Evolutionary conservation across 2,329 filamentous ascomycete species (phyloP), one percentile per base, ranked within the genome.

Genomic region (Fusarium zealandicum): DNA sequence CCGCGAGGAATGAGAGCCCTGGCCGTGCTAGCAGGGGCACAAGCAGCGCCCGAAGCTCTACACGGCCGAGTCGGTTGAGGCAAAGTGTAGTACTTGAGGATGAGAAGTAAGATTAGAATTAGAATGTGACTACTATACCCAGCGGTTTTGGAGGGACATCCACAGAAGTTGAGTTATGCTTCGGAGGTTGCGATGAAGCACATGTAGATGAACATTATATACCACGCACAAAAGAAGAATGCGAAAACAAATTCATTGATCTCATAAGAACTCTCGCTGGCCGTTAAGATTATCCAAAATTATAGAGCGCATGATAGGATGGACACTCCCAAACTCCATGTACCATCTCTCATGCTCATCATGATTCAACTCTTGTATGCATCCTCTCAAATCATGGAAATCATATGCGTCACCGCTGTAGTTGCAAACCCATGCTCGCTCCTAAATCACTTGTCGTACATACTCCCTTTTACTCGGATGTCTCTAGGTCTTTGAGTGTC

Each of bases 401-500:
- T 38, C 41, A 46, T 45, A 51, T 48, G 28, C 49, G 41, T 38
- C 37, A 32, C 28, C 13, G 28, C 16, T 41, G 25, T 17, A 25
- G 35, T 25, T 8, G 22, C 6, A 59, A 52, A 36, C 27, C 27
- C 42, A 52, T 44, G 53, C 31, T 49, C 39, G 50, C 50, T 55
- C 17, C 27, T 5, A 53, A 38, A 40, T 17, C 42, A 36, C 38
- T 36, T 32, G 31, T 16, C 36, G 33, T 13, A 16, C 36, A 48
- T 14, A 18, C 18, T 40, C 37, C 18, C 35, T 44, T 45, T 55
- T 61, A 70, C 50, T 70, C 69, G 32, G 67, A 68, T 11, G 59
- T 64, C 57, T 69, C 69, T 25, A 71, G 57, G 39, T 71, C 69
- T 48, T 68, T 63, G 20, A 71, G 59, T n/a, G 69, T 71, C 69